Evolutionary conservation across 495 filamentous ascomycete species (phyloP), one percentile per base, ranked within the genome.

Genomic region (Daldinia caldariorum): DNA sequence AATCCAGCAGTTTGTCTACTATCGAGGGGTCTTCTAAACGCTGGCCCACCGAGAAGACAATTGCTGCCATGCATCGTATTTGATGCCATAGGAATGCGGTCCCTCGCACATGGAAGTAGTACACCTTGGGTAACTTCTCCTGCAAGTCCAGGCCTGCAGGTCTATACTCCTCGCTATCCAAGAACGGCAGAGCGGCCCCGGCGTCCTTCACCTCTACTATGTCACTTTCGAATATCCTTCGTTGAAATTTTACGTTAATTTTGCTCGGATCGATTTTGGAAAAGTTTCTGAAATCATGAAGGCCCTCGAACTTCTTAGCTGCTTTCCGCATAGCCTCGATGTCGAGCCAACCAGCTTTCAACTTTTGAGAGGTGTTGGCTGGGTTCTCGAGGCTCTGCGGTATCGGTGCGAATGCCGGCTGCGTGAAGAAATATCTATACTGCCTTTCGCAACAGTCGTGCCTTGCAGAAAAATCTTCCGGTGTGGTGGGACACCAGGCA

Each of bases 21-120:
- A 98, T 74, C 0, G 85, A 85, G 4, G 94, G 91, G 20, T 82
- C 74, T 74, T 99, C 95, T 6, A 97, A 84, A 0, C 93, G 90
- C 79, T 98, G 96, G 10, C 92, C 95, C n/a, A 99, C 86, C 8
- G 93, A 78, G 79, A 99, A 98, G 32, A 99, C 81, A 14, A 98
- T 84, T 18, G 89, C 85, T 13, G 94, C 88, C 89, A 99, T 94
- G 81, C 92, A 91, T 14, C 95, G 88, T 67, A 99, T 96, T 79
- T 99, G 95, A 77, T 99, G 96, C 94, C 94, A 99, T 50, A 99
- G 81, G 78, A 99, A 99, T 7, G 93, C 96, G n/a, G 91, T 91
- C 14, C 95, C 95, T 53, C 93, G 86, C 37, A 99, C 84, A 22
- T 88, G 88, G 76, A 98, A 94, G 58, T 90, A 89, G 80, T 96